Conservation (phyloP, 1,284 basidiomycete species). For the Ustilago lituana region DNA sequence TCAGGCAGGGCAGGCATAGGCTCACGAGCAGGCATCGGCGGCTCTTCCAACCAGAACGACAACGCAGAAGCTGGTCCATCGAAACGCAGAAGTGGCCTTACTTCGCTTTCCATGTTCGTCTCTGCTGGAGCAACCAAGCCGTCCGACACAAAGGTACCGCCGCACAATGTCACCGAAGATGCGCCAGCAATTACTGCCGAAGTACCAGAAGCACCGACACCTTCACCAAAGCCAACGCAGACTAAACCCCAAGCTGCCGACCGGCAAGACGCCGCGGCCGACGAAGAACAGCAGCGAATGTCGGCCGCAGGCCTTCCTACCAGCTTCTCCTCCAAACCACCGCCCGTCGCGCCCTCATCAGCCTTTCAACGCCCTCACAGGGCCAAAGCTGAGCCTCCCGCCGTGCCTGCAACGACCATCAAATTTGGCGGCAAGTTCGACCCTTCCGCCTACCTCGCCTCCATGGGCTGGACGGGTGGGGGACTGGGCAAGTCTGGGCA, state of each 20-base stretch:
- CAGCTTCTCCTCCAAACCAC: conserved; percentile 14
- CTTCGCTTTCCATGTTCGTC: conserved; percentile 51
- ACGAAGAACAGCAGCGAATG: neutral
- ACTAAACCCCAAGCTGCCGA: neutral
- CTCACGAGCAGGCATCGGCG: conserved; percentile 30
- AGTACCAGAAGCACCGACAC: neutral
- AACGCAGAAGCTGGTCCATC: conserved; percentile 14
- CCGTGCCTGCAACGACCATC: conserved; percentile 27
- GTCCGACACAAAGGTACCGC: conserved; percentile 13
- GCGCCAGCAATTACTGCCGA: neutral
- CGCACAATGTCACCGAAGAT: neutral
- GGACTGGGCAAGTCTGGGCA: conserved; percentile 63
- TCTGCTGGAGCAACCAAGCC: conserved; percentile 22
- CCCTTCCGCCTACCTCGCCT: conserved; percentile 58
- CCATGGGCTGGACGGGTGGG: conserved; percentile 67
- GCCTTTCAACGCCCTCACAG: conserved; percentile 26
- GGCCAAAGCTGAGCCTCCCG: neutral
- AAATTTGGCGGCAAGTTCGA: conserved; percentile 60
- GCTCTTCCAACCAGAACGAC: conserved; percentile 4
- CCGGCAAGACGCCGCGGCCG: neutral
- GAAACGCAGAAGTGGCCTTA: conserved; percentile 29
- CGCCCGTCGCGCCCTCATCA: conserved; percentile 19
- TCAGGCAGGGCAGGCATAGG: conserved; percentile 24
- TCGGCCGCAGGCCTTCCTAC: conserved; percentile 31
- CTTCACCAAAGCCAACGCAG: neutral